These are phyloP conservation scores for Cercospora sp. DNA, from an alignment of 2,329 filamentous ascomycete genomes.

Conservation along the genomic window DNA sequence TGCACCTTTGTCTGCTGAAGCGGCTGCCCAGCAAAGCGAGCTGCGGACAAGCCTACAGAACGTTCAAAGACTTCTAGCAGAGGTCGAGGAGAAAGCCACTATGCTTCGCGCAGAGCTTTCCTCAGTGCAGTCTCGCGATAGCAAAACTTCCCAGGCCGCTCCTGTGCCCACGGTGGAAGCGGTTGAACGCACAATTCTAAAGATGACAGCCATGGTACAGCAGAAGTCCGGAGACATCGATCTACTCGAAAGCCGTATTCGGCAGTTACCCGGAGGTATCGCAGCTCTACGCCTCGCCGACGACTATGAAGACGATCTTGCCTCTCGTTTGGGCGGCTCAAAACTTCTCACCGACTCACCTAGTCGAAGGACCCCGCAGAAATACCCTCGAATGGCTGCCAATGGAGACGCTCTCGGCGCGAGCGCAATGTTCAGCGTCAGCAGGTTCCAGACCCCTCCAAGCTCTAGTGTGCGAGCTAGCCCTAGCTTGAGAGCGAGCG, in stretches of 20 bases:
- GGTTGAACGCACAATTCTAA: conserved; percentile 84
- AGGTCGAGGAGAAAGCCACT: conserved; percentile 77
- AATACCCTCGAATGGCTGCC: conserved; percentile 30
- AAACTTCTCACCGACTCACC: conserved; percentile 34
- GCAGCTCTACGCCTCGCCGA: conserved; percentile 34
- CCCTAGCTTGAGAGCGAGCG: conserved; percentile 35
- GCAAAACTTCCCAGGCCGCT: conserved; percentile 35
- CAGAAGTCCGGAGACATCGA: conserved; percentile 89
- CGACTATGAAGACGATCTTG: conserved; percentile 39
- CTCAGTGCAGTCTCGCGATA: conserved; percentile 41
- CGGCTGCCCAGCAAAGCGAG: conserved; percentile 79
- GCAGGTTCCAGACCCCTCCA: conserved; percentile 34
- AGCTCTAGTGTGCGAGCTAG: conserved; percentile 13
- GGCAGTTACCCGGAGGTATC: conserved; percentile 56
- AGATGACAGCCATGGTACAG: conserved; percentile 91
- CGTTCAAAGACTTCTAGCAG: conserved; percentile 71
- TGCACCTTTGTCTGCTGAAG: conserved; percentile 79
- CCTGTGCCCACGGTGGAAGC: conserved; percentile 82
- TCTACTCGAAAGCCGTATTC: conserved; percentile 82
- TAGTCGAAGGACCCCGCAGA: conserved; percentile 41
- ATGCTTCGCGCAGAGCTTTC: conserved; percentile 77
- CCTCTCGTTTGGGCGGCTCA: conserved; percentile 32
- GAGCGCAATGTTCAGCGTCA: conserved; percentile 38
- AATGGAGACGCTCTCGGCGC: conserved; percentile 40
- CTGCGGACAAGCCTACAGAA: conserved; percentile 72